phyloP scores from a whole-genome alignment of 1,139 yeast genomes.

The Zygoascus sp. region DNA sequence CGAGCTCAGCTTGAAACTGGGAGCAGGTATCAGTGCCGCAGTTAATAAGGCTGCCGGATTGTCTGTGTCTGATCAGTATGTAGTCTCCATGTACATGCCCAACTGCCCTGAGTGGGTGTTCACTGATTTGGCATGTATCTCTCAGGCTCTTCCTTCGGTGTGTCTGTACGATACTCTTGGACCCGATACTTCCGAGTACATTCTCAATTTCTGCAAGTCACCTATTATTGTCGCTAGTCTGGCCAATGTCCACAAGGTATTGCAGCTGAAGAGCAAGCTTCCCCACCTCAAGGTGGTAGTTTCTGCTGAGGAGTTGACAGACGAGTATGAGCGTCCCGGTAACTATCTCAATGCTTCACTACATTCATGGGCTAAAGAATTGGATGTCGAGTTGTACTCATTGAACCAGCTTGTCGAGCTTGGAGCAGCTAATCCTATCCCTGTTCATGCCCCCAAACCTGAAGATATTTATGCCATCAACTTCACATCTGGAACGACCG shows the following conservation, averaged over 20 bases:
- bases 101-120: slow-evolving; percentile 59
- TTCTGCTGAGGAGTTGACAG: slow-evolving; percentile 41
- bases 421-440: slow-evolving; percentile 48
- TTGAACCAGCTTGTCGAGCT: slow-evolving; percentile 50
- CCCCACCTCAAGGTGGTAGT: slow-evolving; percentile 45
- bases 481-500: slow-evolving; percentile 78
- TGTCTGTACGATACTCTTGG: slow-evolving; percentile 65
- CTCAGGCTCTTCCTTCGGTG: slow-evolving; percentile 51
- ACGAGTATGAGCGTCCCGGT: slow-evolving; percentile 52
- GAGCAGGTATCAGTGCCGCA: slow-evolving; percentile 58
- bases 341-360: slow-evolving; percentile 42
- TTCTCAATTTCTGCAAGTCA: slow-evolving; percentile 51
- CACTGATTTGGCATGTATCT: slow-evolving; percentile 55
- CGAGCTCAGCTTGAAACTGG: slow-evolving; percentile 47
- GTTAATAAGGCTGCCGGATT: slow-evolving; percentile 22
- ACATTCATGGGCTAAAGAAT: slow-evolving; percentile 33
- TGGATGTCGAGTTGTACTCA: slow-evolving; percentile 42
- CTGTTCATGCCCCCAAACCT: slow-evolving; percentile 48
- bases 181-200: slow-evolving; percentile 53
- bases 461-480: slow-evolving; percentile 60
- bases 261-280: slow-evolving; percentile 38
- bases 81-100: slow-evolving; percentile 53
- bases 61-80: slow-evolving; percentile 37
- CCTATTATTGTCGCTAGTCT: slow-evolving; percentile 52
- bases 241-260: slow-evolving; percentile 44